Percentiles rank a stretch among this genome's conserved stretches.
Conservation (phyloP, 177 flowering plant species). For the Vitis hybrid region DNA sequence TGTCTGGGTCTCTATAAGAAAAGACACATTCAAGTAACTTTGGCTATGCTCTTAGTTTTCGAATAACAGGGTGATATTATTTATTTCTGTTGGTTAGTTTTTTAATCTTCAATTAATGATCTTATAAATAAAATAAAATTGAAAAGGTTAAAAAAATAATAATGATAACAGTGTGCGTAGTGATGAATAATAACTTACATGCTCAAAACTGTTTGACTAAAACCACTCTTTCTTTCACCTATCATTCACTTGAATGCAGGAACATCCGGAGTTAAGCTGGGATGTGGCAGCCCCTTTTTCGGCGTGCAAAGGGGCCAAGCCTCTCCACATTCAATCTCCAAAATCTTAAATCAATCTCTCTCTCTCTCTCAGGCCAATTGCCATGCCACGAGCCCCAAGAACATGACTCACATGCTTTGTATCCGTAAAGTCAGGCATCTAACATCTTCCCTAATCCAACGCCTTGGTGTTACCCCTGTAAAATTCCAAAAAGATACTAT, state of each 20-base stretch:
- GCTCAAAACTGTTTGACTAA: too few relatives aligned
- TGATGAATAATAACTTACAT: too few relatives aligned
- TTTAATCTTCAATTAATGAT: too few relatives aligned
- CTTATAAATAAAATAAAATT: too few relatives aligned
- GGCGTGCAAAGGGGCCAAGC: slow-evolving; percentile 20
- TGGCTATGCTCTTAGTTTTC: too few relatives aligned
- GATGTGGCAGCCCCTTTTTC: slow-evolving; percentile 19
- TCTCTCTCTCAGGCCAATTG: background rate
- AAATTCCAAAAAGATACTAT: background rate
- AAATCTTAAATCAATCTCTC: background rate
- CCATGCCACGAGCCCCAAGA: slow-evolving; percentile 5
- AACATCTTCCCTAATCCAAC: slow-evolving; percentile 24
- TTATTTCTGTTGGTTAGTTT: too few relatives aligned
- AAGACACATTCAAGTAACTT: too few relatives aligned
- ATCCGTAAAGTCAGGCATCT: slow-evolving; percentile 33
- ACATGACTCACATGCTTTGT: slow-evolving; percentile 32
- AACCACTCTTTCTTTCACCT: background rate
- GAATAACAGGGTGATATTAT: too few relatives aligned
- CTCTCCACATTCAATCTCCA: background rate
- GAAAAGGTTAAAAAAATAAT: too few relatives aligned
- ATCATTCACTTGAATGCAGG: background rate
- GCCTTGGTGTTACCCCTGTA: background rate
- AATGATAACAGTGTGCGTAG: too few relatives aligned
- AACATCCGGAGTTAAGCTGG: background rate
- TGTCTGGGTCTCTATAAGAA: too few relatives aligned